Evolutionary conservation across 352 stramenopile genomes (phyloP).

Genomic region (Phytophthora capsici): DNA sequence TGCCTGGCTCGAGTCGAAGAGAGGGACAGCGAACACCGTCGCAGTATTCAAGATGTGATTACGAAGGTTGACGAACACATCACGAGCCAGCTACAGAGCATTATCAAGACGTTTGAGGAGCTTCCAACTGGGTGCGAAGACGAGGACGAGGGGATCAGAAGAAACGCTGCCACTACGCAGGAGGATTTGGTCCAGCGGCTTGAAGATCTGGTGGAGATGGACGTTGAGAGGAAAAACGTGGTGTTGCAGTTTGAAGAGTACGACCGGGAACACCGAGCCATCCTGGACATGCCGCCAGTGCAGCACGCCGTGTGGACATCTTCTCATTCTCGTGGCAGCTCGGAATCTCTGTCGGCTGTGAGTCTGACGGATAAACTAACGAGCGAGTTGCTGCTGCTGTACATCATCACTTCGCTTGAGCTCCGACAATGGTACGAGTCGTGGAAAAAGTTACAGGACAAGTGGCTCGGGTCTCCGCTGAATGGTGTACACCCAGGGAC

Average conservation of each 20-base stretch:
- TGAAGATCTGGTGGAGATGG: slow-evolving; percentile 57
- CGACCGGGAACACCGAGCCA: slow-evolving; percentile 51
- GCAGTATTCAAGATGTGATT: slow-evolving; percentile 60
- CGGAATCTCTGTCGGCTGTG: slow-evolving; percentile 7
- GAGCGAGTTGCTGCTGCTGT: slow-evolving; percentile 56
- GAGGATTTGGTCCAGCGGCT: slow-evolving; percentile 49
- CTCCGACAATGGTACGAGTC: slow-evolving; percentile 61
- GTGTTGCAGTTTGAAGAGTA: slow-evolving; percentile 48
- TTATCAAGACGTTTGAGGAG: slow-evolving; percentile 44
- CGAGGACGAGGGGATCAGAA: neutral
- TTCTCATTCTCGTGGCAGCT: slow-evolving; percentile 5
- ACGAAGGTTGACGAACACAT: slow-evolving; percentile 56
- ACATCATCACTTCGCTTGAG: slow-evolving; percentile 63
- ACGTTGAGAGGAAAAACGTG: slow-evolving; percentile 54
- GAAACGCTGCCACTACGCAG: neutral
- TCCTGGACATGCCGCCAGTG: slow-evolving; percentile 32
- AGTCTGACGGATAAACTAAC: slow-evolving; percentile 38
- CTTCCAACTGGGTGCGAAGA: slow-evolving; percentile 43
- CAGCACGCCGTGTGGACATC: slow-evolving; percentile 18
- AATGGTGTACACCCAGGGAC: slow-evolving; percentile 48
- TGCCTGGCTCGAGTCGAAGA: slow-evolving; percentile 68
- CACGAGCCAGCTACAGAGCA: slow-evolving; percentile 38
- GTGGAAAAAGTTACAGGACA: slow-evolving; percentile 53
- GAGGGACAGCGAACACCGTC: slow-evolving; percentile 63
- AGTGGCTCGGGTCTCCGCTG: slow-evolving; percentile 53